phyloP scores from a whole-genome alignment of 768 basidiomycete species.

The Flagelloscypha sp. region DNA sequence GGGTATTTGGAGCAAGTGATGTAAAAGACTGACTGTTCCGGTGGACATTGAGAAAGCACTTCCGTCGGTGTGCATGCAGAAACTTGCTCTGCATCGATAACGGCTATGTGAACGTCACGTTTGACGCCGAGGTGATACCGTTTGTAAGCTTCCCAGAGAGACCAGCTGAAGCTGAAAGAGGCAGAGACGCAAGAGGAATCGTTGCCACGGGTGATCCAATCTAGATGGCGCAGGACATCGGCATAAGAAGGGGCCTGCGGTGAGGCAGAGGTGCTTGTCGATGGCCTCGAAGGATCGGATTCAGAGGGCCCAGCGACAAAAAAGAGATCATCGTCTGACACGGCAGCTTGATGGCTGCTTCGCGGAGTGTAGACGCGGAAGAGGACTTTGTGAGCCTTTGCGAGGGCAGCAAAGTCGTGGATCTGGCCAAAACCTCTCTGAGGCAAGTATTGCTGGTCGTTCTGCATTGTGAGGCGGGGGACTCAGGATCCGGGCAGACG shows the following conservation, averaged over 20 bases:
- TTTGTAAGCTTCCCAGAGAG: constrained; percentile 72
- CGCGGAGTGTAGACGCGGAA: constrained; percentile 77
- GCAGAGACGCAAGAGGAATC: constrained; percentile 69
- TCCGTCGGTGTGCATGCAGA: constrained; percentile 69
- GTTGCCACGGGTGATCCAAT: constrained; percentile 65
- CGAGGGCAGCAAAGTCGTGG: constrained; percentile 51
- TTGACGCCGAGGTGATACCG: constrained; percentile 68
- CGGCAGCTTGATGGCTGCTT: constrained; percentile 42
- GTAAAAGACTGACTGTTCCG: constrained; percentile 43
- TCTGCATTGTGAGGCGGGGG: constrained; percentile 6
- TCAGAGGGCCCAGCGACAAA: constrained; percentile 66
- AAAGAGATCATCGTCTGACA: constrained; percentile 49
- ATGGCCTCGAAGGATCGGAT: constrained; percentile 39
- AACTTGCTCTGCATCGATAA: constrained; percentile 67
- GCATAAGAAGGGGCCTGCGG: constrained; percentile 40
- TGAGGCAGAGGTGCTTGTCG: constrained; percentile 30
- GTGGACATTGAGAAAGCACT: constrained; percentile 42
- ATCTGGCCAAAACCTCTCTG: constrained; percentile 68
- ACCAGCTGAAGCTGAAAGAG: constrained; percentile 77
- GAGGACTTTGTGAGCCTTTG: constrained; percentile 61
- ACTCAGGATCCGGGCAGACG: constrained; percentile 6
- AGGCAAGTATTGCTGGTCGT: constrained; percentile 35
- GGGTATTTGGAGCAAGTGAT: background rate
- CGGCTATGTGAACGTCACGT: constrained; percentile 69
- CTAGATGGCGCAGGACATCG: constrained; percentile 64